Evolutionary conservation across 257 asterid species (phyloP), one percentile per base, ranked within the genome.

Genomic region (Primulina eburnea): DNA sequence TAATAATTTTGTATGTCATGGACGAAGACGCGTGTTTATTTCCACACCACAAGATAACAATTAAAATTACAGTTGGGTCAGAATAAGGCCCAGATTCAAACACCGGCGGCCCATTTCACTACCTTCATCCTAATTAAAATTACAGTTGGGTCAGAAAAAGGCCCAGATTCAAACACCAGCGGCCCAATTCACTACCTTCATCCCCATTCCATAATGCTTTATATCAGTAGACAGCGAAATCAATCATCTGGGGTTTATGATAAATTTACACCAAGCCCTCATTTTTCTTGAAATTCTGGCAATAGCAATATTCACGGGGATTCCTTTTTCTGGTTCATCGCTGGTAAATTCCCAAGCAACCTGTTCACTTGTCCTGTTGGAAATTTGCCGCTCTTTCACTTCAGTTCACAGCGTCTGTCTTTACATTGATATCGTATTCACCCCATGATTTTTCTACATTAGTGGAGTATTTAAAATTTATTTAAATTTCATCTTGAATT

Each of bases 401-500:
- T 14, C 20, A 50, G 56, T 16, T 16, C 20, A 1, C 4, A 16
- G 8, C 18, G 57, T 17, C 8, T 50, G 5, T 16, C 21, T 50
- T 16, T 4, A 43, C 5, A 14, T 12, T 43, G n/a, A 11, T 43
- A 47, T 47, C 20, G 57, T 50, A 14, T 50, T 20, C 20, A 5
- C 57, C 18, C 8, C 57, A 5, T 50, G 21, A 1, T 50, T 50
- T 14, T 11, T 16, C 57, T 16, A 47, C 55, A 57, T 56, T 2
- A 60, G 28, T 24, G 62, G 24, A 60, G n/a, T 55, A 53, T 62
- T 24, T 18, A 30, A 47, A 56, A 24, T 8, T 34, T 52, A 59
- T 64, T n/a, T 64, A 18, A 24, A 40, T 50, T 76, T 60, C 71
- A 29, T 6, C 52, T 28, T 17, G 4, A 32, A 53, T 67, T 56